A percentile compares a stretch with the other conserved stretches of the same genome.
Evolutionary conservation across 2,329 filamentous ascomycete genomes (phyloP).

Genomic region (Purpureocillium lavendulum): DNA sequence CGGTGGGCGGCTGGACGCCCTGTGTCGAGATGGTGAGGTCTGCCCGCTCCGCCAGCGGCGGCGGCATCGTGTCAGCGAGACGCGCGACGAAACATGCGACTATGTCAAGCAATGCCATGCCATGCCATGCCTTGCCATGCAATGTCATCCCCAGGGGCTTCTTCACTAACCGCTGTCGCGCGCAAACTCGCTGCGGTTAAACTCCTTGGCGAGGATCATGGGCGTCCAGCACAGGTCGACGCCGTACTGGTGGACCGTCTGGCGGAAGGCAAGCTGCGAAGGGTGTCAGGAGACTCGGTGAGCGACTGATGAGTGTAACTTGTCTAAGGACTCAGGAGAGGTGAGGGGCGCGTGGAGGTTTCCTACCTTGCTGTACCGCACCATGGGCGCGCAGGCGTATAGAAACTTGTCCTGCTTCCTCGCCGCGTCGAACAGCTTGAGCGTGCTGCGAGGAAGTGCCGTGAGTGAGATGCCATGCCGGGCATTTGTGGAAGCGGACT

Average conservation of each 20-base stretch:
- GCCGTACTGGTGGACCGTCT: slow-evolving; percentile 56
- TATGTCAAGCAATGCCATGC: slow-evolving; percentile 6
- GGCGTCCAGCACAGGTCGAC: slow-evolving; percentile 63
- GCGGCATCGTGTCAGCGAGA: too few relatives aligned
- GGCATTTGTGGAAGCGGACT: background rate
- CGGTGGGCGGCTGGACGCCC: slow-evolving; percentile 46
- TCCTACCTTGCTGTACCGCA: slow-evolving; percentile 51
- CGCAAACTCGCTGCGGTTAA: slow-evolving; percentile 52
- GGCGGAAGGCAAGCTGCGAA: slow-evolving; percentile 56
- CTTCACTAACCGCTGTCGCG: slow-evolving; percentile 50
- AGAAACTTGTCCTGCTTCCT: slow-evolving; percentile 43
- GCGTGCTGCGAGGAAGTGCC: slow-evolving; percentile 33
- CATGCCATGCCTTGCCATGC: too few relatives aligned
- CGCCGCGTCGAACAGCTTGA: slow-evolving; percentile 50
- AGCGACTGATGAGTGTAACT: too few relatives aligned
- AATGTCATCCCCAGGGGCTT: too few relatives aligned
- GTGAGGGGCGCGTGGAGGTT: too few relatives aligned
- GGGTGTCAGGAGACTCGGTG: slow-evolving; percentile 11
- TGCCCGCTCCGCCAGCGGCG: too few relatives aligned
- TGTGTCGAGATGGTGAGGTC: slow-evolving; percentile 54
- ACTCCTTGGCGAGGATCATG: slow-evolving; percentile 64
- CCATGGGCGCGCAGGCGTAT: slow-evolving; percentile 59
- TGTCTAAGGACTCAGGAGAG: too few relatives aligned
- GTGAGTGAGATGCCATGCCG: background rate
- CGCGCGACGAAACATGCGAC: too few relatives aligned